These are phyloP conservation scores for Exserohilum turcica DNA, from an alignment of 2,329 filamentous ascomycete species.

Conservation along the genomic window DNA sequence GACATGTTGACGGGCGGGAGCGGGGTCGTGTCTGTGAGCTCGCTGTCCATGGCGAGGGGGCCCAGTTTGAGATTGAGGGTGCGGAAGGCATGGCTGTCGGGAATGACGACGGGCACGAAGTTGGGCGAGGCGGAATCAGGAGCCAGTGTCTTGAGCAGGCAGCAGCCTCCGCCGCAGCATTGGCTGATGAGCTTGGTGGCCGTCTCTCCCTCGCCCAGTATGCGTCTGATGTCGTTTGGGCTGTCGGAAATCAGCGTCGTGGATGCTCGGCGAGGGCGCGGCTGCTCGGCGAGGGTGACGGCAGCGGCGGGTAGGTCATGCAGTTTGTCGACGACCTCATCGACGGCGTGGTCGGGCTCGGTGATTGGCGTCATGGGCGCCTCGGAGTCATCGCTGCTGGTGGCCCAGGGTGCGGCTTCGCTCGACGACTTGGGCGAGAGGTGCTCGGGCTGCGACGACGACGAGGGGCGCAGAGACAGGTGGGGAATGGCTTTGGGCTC, in stretches of 20 bases:
- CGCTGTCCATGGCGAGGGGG: constrained; percentile 70
- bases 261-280: constrained; percentile 64
- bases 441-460: constrained; percentile 35
- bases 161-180: constrained; percentile 69
- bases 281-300: constrained; percentile 45
- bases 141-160: constrained; percentile 62
- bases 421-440: constrained; percentile 49
- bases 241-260: constrained; percentile 68
- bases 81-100: constrained; percentile 84
- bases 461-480: constrained; percentile 27
- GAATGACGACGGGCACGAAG: constrained; percentile 59
- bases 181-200: constrained; percentile 66
- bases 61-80: constrained; percentile 78
- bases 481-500: constrained; percentile 47
- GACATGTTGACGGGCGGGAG: constrained; percentile 77
- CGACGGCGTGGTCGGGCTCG: constrained; percentile 48
- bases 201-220: constrained; percentile 61
- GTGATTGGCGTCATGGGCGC: constrained; percentile 52
- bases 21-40: constrained; percentile 71
- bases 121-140: constrained; percentile 52
- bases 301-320: constrained; percentile 45
- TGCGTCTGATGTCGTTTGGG: constrained; percentile 62
- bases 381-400: constrained; percentile 51
- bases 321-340: constrained; percentile 52
- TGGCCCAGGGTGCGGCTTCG: constrained; percentile 49